Conservation (phyloP, 106 monocot genomes). For the Dendrobium huoshanense region DNA sequence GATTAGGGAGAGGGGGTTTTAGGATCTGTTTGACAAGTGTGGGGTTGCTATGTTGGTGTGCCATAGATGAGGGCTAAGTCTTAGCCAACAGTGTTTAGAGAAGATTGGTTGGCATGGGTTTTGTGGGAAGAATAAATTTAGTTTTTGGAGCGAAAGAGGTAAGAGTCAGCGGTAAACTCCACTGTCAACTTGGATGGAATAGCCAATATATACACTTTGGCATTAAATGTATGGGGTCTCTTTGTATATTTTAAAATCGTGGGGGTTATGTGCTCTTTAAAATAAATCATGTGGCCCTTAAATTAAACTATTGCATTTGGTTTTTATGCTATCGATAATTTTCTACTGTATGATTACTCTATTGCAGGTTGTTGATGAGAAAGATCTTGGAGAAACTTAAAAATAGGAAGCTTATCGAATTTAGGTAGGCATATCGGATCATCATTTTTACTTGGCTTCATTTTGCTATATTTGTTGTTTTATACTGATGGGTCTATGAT, state of each 20-base stretch:
- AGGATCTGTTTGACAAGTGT: neutral
- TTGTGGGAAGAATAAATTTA: neutral
- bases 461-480: neutral
- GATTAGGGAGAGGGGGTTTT: neutral
- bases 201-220: neutral
- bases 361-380: constrained; percentile 39
- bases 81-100: neutral
- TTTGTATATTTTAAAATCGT: neutral
- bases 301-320: neutral
- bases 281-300: neutral
- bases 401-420: constrained; percentile 67
- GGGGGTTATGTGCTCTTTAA: neutral
- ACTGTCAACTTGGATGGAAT: no score
- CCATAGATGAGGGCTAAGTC: neutral
- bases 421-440: constrained; percentile 35
- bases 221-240: neutral
- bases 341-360: neutral
- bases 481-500: neutral
- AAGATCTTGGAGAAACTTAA: constrained; percentile 52
- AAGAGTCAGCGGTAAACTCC: no score
- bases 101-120: neutral
- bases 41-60: neutral
- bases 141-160: neutral
- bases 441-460: neutral
- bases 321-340: neutral